These are phyloP conservation scores for Candida ipomoeae DNA, from an alignment of 805 yeast species.

Conservation along the genomic window DNA sequence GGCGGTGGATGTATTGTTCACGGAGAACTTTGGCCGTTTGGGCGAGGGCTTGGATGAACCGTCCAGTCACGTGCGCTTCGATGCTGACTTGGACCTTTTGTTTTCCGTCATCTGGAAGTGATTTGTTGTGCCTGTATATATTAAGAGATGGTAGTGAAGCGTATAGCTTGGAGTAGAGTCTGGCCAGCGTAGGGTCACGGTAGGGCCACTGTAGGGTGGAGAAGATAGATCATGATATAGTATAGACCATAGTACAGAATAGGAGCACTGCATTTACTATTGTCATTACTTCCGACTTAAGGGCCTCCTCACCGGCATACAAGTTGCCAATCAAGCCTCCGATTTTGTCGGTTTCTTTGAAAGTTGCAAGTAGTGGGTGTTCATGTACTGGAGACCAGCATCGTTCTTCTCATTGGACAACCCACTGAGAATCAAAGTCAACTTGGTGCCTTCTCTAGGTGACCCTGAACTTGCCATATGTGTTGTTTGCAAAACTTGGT, in stretches of 20 bases:
- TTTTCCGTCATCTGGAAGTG: conserved; percentile 34
- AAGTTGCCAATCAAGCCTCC: no score
- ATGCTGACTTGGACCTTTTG: conserved; percentile 27
- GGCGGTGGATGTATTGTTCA: conserved; percentile 33
- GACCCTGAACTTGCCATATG: background rate
- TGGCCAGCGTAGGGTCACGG: no score
- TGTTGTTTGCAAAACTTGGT: no score
- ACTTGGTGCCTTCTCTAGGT: conserved; percentile 68
- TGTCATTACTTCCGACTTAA: no score
- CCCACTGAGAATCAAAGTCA: conserved; percentile 76
- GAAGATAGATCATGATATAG: no score
- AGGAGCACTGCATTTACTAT: no score
- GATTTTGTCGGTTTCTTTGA: no score
- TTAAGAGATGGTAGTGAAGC: no score
- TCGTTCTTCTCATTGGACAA: conserved; percentile 43
- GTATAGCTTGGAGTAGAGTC: no score
- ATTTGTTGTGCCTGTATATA: background rate
- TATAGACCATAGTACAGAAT: no score
- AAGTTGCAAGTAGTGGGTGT: conserved; percentile 57
- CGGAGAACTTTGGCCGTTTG: conserved; percentile 34
- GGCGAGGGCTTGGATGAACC: conserved; percentile 28
- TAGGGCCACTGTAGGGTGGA: no score
- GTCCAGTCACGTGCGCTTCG: conserved; percentile 16
- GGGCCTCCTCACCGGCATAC: no score
- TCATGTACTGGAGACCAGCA: conserved; percentile 49